phyloP scores from a whole-genome alignment of 2,329 filamentous ascomycete genomes.

The Penicillium sp. region DNA sequence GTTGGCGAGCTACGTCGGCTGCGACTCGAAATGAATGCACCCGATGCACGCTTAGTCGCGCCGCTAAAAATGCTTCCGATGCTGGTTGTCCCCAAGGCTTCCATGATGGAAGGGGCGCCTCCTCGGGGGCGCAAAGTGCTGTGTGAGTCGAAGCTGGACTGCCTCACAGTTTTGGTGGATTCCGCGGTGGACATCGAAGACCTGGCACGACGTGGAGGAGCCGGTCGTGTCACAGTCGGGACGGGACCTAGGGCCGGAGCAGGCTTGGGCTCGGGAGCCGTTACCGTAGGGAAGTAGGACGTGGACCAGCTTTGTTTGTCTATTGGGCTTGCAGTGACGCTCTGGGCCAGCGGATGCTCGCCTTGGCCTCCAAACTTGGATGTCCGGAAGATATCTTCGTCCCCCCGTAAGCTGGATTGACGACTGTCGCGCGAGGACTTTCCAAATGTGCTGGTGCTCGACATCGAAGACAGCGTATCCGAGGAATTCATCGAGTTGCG shows the following conservation, averaged over 20 bases:
- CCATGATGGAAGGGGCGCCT: conserved; percentile 28
- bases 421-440: conserved; percentile 49
- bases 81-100: conserved; percentile 31
- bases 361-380: conserved; percentile 50
- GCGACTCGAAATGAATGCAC: conserved; percentile 34
- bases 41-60: conserved; percentile 36
- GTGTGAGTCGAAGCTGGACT: conserved; percentile 27
- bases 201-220: conserved; percentile 36
- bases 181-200: conserved; percentile 46
- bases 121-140: conserved; percentile 23
- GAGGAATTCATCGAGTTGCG: conserved; percentile 52
- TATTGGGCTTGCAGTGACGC: conserved; percentile 66
- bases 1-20: conserved; percentile 33
- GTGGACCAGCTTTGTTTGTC: conserved; percentile 23
- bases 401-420: conserved; percentile 55
- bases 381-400: conserved; percentile 53
- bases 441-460: conserved; percentile 53
- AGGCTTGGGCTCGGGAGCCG: conserved; percentile 13
- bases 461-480: conserved; percentile 53
- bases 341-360: conserved; percentile 72
- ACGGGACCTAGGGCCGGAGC: conserved; percentile 14
- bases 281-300: conserved; percentile 36
- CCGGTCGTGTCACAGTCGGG: conserved; percentile 33
- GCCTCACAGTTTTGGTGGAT: conserved; percentile 44
- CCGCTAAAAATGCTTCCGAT: conserved; percentile 41